Base-by-base conservation (phyloP, 495 filamentous ascomycete species). In the Tuber brumale region DNA sequence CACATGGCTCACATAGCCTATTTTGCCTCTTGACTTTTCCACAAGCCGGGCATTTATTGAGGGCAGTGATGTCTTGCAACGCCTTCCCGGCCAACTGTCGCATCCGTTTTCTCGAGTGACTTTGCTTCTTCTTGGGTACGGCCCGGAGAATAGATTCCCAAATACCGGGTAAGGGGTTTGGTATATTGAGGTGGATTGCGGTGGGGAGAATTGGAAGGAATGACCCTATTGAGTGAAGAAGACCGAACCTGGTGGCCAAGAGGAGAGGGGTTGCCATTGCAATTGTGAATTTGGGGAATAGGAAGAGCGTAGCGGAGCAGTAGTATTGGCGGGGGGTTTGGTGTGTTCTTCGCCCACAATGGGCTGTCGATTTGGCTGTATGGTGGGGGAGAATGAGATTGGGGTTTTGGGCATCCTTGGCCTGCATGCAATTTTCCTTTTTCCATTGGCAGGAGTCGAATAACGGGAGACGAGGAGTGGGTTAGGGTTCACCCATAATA, bases 81-180 rank as follows among this genome's bases (percentile, higher is more conserved):
- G 89, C 94, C 85, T 98, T 98, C 81, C 95, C 95, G 27, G 93
- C 95, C 90, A 97, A 90, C 80, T 95, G 93, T 80, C 96, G 89
- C 81, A 93, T 91, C 77, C 95, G 91, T 86, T 92, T 97, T 88
- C 97, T 97, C 88, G 92, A 93, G 84, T 99, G 92, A 39, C 95
- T 97, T 16, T 94, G 97, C 89, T 98, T 99, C 86, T 97, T 98
- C 88, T 99, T 99, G 16, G 95, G 95, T 9, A 97, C 95, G 6
- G 95, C 95, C 77, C 90, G 90, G 46, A 99, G 90, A 51, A 98
- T 89, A 3, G 92, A 93, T 77, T 97, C 96, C 93, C 95, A 98
- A 76, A 99, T 88, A 51, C 90, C 92, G 70, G 88, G 88, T 27
- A 96, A 83, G 5, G 95, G 79, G 14, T 85, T 86, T 1, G 90